Evolutionary conservation across 2,329 filamentous ascomycete genomes (phyloP).

Genomic region (Shiraia sp.): DNA sequence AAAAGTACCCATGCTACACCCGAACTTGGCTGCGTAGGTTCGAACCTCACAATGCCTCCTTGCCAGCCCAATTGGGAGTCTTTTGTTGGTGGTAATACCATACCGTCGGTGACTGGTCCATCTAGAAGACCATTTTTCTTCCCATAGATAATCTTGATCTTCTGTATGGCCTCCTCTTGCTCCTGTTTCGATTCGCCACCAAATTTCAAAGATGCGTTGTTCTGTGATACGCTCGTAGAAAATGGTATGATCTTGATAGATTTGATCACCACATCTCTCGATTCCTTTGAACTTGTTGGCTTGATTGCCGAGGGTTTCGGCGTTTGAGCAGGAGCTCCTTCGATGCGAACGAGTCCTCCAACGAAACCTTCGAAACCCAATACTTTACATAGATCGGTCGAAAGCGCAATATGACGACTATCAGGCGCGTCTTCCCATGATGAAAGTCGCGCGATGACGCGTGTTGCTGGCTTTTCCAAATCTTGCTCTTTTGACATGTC

Average conservation of each 20-base stretch:
- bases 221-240: conserved; percentile 58
- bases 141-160: conserved; percentile 73
- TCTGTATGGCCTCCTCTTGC: conserved; percentile 74
- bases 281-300: conserved; percentile 37
- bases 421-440: conserved; percentile 88
- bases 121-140: conserved; percentile 69
- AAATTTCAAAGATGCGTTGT: conserved; percentile 74
- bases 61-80: conserved; percentile 67
- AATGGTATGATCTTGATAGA: conserved; percentile 83
- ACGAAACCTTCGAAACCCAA: conserved; percentile 74
- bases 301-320: conserved; percentile 60
- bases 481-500: conserved; percentile 73
- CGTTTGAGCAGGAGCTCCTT: conserved; percentile 76
- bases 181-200: conserved; percentile 85
- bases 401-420: conserved; percentile 77
- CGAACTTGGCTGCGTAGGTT: conserved; percentile 54
- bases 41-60: conserved; percentile 81
- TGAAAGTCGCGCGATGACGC: conserved; percentile 74
- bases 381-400: conserved; percentile 72
- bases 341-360: conserved; percentile 84
- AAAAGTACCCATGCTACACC: conserved; percentile 72
- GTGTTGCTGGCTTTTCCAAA: conserved; percentile 62
- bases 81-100: conserved; percentile 69
- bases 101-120: conserved; percentile 87
- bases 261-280: conserved; percentile 58